Conservation (phyloP, 2,329 filamentous ascomycete species). For the Neofusicoccum laricinum region DNA sequence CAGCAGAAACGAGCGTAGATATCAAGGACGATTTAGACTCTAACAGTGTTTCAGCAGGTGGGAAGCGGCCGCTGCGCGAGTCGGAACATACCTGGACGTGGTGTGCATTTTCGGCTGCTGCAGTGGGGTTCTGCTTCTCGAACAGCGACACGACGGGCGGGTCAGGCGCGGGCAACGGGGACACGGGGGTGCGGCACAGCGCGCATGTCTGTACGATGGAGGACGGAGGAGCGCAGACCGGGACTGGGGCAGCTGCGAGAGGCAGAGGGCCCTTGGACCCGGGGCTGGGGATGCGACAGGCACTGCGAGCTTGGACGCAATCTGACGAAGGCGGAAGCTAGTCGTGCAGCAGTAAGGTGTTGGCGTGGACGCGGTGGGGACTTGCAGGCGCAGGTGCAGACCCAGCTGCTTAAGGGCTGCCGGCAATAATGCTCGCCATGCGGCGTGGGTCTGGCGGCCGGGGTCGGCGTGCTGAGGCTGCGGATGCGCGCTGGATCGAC, state of each 20-base stretch:
- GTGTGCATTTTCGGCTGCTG: background rate
- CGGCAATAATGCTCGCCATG: background rate
- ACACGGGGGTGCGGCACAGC: background rate
- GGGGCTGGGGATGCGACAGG: constrained; percentile 9
- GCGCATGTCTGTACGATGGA: background rate
- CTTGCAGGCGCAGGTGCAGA: background rate
- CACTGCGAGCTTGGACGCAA: constrained; percentile 7
- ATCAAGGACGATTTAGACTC: constrained; percentile 8
- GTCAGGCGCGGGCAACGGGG: background rate
- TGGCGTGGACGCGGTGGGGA: background rate
- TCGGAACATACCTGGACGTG: background rate
- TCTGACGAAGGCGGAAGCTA: background rate
- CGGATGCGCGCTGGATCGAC: background rate
- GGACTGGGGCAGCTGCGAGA: background rate
- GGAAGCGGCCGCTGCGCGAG: background rate
- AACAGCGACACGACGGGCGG: background rate
- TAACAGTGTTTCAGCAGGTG: constrained; percentile 5
- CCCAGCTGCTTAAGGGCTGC: constrained; percentile 4
- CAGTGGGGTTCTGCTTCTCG: background rate
- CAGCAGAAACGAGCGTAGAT: constrained; percentile 9
- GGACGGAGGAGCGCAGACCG: background rate
- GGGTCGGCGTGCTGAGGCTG: too few relatives aligned
- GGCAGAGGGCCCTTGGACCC: background rate
- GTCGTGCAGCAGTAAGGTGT: background rate
- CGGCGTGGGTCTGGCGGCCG: background rate